phyloP scores from a whole-genome alignment of 495 filamentous ascomycete species.

The Filosporella fistucella region DNA sequence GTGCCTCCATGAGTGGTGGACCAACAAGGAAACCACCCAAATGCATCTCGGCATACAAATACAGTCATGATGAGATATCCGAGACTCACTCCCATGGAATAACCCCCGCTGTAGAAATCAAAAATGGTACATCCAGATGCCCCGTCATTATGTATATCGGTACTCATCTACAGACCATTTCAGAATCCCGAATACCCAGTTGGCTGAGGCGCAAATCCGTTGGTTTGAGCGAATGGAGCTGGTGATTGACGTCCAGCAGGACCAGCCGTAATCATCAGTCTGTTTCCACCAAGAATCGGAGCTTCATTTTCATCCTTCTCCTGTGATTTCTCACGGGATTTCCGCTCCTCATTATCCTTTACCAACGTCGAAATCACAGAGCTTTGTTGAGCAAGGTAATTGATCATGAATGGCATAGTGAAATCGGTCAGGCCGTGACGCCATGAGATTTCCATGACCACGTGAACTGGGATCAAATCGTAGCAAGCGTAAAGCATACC shows the following conservation, averaged over 20 bases:
- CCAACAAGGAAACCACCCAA: constrained; percentile 7
- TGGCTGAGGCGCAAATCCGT: constrained; percentile 75
- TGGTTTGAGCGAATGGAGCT: constrained; percentile 65
- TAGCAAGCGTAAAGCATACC: constrained; percentile 99
- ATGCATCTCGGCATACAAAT: constrained; percentile 21
- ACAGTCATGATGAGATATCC: constrained; percentile 20
- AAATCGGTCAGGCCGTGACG: constrained; percentile 92
- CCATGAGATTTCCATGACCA: constrained; percentile 96
- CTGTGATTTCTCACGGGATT: constrained; percentile 78
- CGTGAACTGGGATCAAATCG: constrained; percentile 87
- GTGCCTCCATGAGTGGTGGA: constrained; percentile 5
- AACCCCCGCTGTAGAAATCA: constrained; percentile 14
- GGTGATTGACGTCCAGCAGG: constrained; percentile 52
- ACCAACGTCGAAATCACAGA: constrained; percentile 78
- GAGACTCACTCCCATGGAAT: constrained; percentile 7
- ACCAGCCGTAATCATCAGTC: constrained; percentile 98
- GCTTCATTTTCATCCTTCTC: constrained; percentile 87
- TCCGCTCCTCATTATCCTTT: constrained; percentile 97
- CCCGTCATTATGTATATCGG: constrained; percentile 24
- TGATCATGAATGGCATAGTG: constrained; percentile 99
- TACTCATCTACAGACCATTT: constrained; percentile 22
- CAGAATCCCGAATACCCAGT: constrained; percentile 64
- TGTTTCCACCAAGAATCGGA: constrained; percentile 84
- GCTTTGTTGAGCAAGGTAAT: constrained; percentile 87
- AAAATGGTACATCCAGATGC: constrained; percentile 14